Evolutionary conservation across 192 early-diverging fungal genomes (phyloP), one percentile per base, ranked within the genome.

Genomic region (Rhizophlyctis rosea): DNA sequence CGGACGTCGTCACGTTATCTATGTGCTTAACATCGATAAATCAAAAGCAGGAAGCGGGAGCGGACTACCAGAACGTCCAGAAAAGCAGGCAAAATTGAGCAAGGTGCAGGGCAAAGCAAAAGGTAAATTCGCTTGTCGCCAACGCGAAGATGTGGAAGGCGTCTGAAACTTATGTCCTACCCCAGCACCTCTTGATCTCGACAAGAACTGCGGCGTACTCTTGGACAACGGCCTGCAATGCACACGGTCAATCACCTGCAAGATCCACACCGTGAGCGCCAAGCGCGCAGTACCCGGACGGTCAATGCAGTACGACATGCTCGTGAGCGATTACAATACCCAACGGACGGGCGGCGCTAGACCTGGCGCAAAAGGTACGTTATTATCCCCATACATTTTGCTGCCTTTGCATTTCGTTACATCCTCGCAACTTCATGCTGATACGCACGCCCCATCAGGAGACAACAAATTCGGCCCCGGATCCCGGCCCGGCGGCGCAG

Each of bases 191-290:
- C 65, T 98, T 65, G 92, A 98, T 63, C 66, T 94, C 64, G 94
- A 98, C 70, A 88, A 84, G 56, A 90, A 95, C 59, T 98, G 95
- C 64, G 95, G 93, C 60, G 93, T 96, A 16, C 54, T 68, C 33
- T 65, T 75, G 25, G 82, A 86, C 1, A 84, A 79, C 33, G 80
- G 77, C 13, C 53, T 70, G 47, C 81, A 81, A 0, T 98, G 95
- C 72, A 77, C 85, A 48, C 88, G 95, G 44, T 91, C 92, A 47
- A 81, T 98, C 14, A 98, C 93, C 29, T 98, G 95, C 78, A 98
- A 98, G 68, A 94, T 91, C 3, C 95, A 98, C 59, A 86, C 90
- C 30, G 91, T 98, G 80, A 87, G 86, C 1, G 78, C 82, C 36
- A 98, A 98, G 69, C 81, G 93, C 32, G 81, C 79, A 1, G 95